phyloP scores from a whole-genome alignment of 2,329 filamentous ascomycete species.

The Trematosphaeria pertusa region DNA sequence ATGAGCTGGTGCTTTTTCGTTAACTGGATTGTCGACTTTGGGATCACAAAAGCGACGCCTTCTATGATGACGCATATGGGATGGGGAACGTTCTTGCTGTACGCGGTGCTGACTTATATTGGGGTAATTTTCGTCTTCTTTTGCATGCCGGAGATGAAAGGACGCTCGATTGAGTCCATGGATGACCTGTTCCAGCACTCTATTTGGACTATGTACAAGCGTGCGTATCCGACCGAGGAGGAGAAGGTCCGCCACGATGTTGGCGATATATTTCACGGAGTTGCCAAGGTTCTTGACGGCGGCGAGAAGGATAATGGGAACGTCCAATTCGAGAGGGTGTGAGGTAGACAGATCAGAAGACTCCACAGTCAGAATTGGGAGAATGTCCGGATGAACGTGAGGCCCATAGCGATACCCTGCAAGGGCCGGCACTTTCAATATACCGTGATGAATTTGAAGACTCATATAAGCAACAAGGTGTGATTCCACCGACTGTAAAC shows the following conservation, averaged over 20 bases:
- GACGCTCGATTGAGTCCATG: conserved; percentile 43
- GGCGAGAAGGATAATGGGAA: conserved; percentile 14
- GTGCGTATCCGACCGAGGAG: conserved; percentile 49
- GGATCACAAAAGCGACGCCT: conserved; percentile 38
- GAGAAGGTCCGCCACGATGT: conserved; percentile 44
- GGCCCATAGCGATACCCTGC: too few species aligned
- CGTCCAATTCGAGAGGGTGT: conserved; percentile 28
- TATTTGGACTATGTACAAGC: conserved; percentile 52
- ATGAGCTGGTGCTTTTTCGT: conserved; percentile 39
- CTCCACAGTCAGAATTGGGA: too few species aligned
- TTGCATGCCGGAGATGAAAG: conserved; percentile 42
- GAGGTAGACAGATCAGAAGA: conserved; percentile 14
- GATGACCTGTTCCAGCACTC: conserved; percentile 43
- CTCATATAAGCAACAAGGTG: too few species aligned
- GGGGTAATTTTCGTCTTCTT: conserved; percentile 45
- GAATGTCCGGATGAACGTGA: too few species aligned
- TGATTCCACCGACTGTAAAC: too few species aligned
- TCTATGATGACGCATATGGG: conserved; percentile 48
- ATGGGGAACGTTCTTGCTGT: conserved; percentile 48
- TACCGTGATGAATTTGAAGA: too few species aligned
- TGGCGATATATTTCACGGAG: conserved; percentile 18
- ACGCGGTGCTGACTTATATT: conserved; percentile 45
- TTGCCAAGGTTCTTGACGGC: conserved; percentile 17
- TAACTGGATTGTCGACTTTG: conserved; percentile 43
- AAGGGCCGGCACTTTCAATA: too few species aligned